Evolutionary conservation across 176 grass and related monocot species (phyloP).

Genomic region (Carex parvula): DNA sequence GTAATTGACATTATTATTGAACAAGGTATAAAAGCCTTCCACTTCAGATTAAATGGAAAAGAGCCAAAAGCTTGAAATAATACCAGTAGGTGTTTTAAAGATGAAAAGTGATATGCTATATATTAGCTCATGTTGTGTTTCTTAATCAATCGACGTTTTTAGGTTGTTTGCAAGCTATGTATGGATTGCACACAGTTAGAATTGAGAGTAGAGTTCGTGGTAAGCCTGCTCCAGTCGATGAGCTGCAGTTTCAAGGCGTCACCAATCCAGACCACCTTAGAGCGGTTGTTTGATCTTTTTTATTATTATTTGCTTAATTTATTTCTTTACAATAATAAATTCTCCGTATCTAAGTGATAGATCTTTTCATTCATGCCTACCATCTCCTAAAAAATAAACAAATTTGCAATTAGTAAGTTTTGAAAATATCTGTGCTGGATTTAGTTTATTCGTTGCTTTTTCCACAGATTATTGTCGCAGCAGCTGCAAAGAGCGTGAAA

Average conservation of each 20-base stretch:
- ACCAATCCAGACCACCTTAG: conserved; percentile 45
- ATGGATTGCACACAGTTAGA: conserved; percentile 63
- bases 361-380: background rate
- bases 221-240: conserved; percentile 60
- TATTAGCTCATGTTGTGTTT: background rate
- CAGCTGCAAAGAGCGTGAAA: conserved; percentile 50
- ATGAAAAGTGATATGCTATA: background rate
- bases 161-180: conserved; percentile 59
- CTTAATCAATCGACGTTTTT: background rate
- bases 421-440: conserved; percentile 10
- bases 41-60: background rate
- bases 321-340: conserved; percentile 18
- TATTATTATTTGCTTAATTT: conserved; percentile 1
- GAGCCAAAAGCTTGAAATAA: background rate
- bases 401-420: conserved; percentile 1
- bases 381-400: background rate
- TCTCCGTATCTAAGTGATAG: background rate
- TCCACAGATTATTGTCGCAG: conserved; percentile 50
- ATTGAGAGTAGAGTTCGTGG: conserved; percentile 52
- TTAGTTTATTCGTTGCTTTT: conserved; percentile 17
- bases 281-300: conserved; percentile 35
- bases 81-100: background rate
- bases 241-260: conserved; percentile 75
- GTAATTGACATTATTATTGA: conserved; percentile 57
- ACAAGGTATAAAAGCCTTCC: conserved; percentile 40